phyloP scores from a whole-genome alignment of 371 early-diverging fungal genomes.

The Umbelopsis sp. region DNA sequence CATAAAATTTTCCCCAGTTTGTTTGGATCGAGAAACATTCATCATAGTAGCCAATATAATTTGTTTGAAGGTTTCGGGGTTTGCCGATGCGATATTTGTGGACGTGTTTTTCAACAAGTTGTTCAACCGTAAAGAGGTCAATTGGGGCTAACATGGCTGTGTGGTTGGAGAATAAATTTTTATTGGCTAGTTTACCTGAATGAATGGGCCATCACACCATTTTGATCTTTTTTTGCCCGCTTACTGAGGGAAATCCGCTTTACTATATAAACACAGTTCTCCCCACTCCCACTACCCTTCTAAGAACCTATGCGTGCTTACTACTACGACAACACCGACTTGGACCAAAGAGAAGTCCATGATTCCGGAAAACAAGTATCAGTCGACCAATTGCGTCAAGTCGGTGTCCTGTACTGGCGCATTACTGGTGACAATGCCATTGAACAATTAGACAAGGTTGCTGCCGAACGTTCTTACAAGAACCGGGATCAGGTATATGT shows the following conservation, averaged over 20 bases:
- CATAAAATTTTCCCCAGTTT: too few species aligned
- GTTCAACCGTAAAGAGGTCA: too few species aligned
- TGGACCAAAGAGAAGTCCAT: conserved; percentile 76
- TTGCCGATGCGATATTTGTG: too few species aligned
- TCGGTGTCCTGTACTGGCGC: conserved; percentile 78
- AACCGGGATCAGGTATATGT: conserved; percentile 83
- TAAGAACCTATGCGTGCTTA: conserved; percentile 66
- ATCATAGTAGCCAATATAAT: too few species aligned
- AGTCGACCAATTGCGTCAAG: conserved; percentile 61
- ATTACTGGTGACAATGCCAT: conserved; percentile 63
- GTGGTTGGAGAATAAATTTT: neutral
- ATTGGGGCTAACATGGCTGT: too few species aligned
- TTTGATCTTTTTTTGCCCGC: neutral
- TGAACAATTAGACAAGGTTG: conserved; percentile 70
- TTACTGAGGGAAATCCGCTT: neutral
- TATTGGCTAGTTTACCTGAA: neutral
- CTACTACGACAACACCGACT: conserved; percentile 58
- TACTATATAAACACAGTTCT: neutral
- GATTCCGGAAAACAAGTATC: conserved; percentile 66
- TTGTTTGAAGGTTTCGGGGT: too few species aligned
- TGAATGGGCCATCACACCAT: neutral
- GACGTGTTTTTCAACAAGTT: too few species aligned
- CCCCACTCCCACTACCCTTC: neutral
- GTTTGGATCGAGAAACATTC: too few species aligned
- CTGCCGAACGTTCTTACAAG: conserved; percentile 80